Conservation (phyloP, 768 basidiomycete species). For the Holtermannia corniformis region DNA sequence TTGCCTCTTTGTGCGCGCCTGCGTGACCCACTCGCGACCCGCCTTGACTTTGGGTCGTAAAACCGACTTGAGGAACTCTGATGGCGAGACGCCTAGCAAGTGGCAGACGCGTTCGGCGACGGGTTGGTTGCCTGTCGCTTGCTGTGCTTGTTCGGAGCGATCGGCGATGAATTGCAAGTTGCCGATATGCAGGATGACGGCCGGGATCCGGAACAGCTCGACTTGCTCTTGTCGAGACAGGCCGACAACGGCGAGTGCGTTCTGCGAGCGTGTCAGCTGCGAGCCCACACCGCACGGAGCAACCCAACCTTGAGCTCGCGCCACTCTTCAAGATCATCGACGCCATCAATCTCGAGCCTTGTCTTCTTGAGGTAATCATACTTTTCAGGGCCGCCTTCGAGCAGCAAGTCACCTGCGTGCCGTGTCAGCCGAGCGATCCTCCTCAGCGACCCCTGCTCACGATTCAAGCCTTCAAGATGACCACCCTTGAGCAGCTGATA, state of each 20-base stretch:
- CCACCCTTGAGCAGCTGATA: conserved; percentile 84
- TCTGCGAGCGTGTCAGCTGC: conserved; percentile 42
- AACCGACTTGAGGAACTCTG: conserved; percentile 80
- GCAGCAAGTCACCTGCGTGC: conserved; percentile 58
- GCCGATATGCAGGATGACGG: conserved; percentile 88
- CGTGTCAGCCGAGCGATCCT: background rate
- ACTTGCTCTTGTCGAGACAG: conserved; percentile 75
- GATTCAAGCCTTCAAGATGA: conserved; percentile 51
- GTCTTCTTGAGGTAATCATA: conserved; percentile 90
- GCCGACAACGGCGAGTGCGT: conserved; percentile 79
- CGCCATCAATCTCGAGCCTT: conserved; percentile 82
- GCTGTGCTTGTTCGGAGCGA: conserved; percentile 65
- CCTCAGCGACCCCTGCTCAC: conserved; percentile 43
- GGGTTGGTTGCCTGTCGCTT: conserved; percentile 48
- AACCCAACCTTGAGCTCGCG: conserved; percentile 55
- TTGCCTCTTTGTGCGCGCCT: conserved; percentile 81
- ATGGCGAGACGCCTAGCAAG: conserved; percentile 74
- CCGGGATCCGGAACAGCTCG: conserved; percentile 87
- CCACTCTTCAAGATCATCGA: conserved; percentile 89
- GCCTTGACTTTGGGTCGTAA: conserved; percentile 83
- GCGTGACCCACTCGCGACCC: conserved; percentile 92
- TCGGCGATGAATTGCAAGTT: conserved; percentile 76
- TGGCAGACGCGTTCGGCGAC: conserved; percentile 59
- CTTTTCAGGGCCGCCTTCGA: conserved; percentile 63
- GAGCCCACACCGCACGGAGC: background rate